Conservation (phyloP, 2,329 filamentous ascomycete genomes). For the Diplodia intermedia region DNA sequence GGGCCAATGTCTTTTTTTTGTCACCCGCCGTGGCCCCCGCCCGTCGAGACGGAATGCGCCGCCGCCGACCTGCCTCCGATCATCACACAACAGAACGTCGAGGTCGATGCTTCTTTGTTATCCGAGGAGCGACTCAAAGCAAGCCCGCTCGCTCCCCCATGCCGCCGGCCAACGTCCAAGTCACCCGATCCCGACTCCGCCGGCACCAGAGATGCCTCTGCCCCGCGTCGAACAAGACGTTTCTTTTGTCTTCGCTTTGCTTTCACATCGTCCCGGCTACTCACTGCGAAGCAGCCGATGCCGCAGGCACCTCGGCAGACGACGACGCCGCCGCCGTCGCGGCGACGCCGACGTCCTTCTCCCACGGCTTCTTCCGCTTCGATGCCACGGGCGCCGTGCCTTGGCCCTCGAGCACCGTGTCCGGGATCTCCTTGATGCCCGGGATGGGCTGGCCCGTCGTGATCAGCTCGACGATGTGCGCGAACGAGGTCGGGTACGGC, state of each 20-base stretch:
- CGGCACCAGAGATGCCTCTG: too few species aligned
- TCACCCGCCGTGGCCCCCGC: too few species aligned
- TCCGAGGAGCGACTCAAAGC: too few species aligned
- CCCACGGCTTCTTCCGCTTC: constrained; percentile 79
- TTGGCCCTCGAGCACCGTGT: constrained; percentile 75
- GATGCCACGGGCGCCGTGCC: constrained; percentile 63
- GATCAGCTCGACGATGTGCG: constrained; percentile 84
- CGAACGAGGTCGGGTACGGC: constrained; percentile 81
- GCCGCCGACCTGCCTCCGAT: too few species aligned
- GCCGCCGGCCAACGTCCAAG: too few species aligned
- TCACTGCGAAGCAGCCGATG: constrained; percentile 14
- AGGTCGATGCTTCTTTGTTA: too few species aligned
- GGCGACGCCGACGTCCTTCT: constrained; percentile 50
- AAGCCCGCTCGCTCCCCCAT: too few species aligned
- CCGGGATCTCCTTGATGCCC: constrained; percentile 85
- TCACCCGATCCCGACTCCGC: too few species aligned
- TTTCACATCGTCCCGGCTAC: background rate
- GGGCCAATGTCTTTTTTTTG: too few species aligned
- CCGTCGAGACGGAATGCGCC: too few species aligned
- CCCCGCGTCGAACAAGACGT: background rate
- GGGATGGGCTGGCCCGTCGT: constrained; percentile 82
- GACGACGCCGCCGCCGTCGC: background rate
- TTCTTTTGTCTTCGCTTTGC: background rate
- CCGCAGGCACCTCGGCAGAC: background rate
- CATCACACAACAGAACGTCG: too few species aligned